Conservation (phyloP, 306 rosid genomes). For the Cicer judaicum region DNA sequence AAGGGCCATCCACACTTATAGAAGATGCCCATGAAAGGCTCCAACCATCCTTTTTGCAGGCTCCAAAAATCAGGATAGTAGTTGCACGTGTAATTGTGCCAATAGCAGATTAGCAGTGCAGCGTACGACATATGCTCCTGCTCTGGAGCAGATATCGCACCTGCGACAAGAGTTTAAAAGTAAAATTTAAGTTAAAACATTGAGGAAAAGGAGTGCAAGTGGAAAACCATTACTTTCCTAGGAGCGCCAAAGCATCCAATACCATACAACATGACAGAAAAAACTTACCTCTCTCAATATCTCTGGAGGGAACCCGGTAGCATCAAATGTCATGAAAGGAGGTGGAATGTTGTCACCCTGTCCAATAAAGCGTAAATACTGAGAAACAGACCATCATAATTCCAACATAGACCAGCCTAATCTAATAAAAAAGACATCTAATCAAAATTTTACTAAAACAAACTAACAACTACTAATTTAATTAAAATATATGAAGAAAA, state of each 20-base stretch:
- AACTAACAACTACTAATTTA: too few relatives aligned
- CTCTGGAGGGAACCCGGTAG: constrained; percentile 94
- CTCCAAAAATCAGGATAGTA: constrained; percentile 95
- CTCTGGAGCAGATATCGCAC: constrained; percentile 99
- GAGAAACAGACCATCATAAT: constrained; percentile 22
- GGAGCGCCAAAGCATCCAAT: constrained; percentile 39
- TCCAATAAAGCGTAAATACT: constrained; percentile 45
- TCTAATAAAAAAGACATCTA: too few relatives aligned
- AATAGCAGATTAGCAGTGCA: constrained; percentile 96
- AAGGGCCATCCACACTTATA: constrained; percentile 93
- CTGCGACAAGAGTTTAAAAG: constrained; percentile 99
- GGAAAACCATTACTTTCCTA: constrained; percentile 49
- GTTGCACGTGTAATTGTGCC: constrained; percentile 96
- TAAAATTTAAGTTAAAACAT: constrained; percentile 44
- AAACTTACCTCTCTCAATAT: constrained; percentile 88
- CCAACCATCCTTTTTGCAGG: constrained; percentile 99
- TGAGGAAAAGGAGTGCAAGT: constrained; percentile 47
- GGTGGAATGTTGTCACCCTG: constrained; percentile 98
- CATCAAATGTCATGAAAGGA: constrained; percentile 90
- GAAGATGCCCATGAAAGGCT: constrained; percentile 97
- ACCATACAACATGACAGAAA: constrained; percentile 35
- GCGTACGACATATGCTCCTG: constrained; percentile 99
- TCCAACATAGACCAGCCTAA: too few relatives aligned
- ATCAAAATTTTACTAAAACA: too few relatives aligned
- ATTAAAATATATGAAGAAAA: constrained; percentile 9